Conservation (phyloP, 495 filamentous ascomycete genomes). For the Xylaria longipes region DNA sequence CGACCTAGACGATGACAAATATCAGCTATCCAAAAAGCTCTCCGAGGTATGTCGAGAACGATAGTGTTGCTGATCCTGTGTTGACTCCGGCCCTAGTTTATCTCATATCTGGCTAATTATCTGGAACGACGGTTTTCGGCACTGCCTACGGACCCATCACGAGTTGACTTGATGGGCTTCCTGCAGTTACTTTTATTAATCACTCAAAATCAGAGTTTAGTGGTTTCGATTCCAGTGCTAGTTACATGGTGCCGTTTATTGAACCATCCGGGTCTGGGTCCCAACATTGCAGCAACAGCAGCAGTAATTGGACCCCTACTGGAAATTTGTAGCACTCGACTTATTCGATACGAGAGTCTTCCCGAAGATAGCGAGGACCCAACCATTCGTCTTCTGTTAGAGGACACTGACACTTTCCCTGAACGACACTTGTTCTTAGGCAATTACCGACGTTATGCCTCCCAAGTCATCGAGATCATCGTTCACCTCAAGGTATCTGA, state of each 20-base stretch:
- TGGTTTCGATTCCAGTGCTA: slow-evolving; percentile 90
- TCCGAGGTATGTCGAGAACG: slow-evolving; percentile 70
- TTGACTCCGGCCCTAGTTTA: slow-evolving; percentile 61
- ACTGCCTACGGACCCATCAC: slow-evolving; percentile 54
- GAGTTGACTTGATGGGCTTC: slow-evolving; percentile 74
- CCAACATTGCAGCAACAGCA: slow-evolving; percentile 66
- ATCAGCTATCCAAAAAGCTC: slow-evolving; percentile 89
- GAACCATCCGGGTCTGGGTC: slow-evolving; percentile 66
- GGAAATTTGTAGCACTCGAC: slow-evolving; percentile 75
- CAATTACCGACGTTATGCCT: slow-evolving; percentile 91
- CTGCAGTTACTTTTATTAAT: slow-evolving; percentile 80
- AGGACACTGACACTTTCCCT: slow-evolving; percentile 93
- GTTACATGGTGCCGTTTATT: slow-evolving; percentile 87
- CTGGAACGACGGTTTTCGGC: slow-evolving; percentile 75
- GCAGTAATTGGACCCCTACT: slow-evolving; percentile 74
- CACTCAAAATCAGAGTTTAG: slow-evolving; percentile 82
- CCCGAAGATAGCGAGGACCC: slow-evolving; percentile 81
- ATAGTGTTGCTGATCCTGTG: slow-evolving; percentile 10
- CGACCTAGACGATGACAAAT: slow-evolving; percentile 88
- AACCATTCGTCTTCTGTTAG: slow-evolving; percentile 79
- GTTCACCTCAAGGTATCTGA: slow-evolving; percentile 80
- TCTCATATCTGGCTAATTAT: slow-evolving; percentile 82
- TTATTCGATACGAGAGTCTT: slow-evolving; percentile 84
- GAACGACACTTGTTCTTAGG: slow-evolving; percentile 97
- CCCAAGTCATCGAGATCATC: slow-evolving; percentile 81